Conservation (phyloP, 768 basidiomycete species). For the Tephrocybe sp. region DNA sequence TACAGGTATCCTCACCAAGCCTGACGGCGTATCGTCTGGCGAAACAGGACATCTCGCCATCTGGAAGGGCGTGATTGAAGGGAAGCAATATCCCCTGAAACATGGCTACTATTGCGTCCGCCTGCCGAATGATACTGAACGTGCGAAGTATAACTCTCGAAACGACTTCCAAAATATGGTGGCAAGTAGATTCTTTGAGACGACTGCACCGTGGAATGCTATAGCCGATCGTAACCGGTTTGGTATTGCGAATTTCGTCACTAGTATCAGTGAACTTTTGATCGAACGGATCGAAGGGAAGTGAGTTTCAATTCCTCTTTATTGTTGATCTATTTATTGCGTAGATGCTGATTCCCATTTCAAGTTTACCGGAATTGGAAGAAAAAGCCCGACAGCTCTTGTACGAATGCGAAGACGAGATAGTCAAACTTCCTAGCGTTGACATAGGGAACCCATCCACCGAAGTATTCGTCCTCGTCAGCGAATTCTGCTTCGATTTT, state of each 20-base stretch:
- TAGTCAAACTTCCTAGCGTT: conserved; percentile 39
- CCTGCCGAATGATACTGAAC: conserved; percentile 58
- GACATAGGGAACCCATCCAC: conserved; percentile 38
- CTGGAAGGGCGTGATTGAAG: conserved; percentile 56
- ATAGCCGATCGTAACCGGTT: conserved; percentile 46
- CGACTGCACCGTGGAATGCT: conserved; percentile 49
- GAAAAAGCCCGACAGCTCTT: conserved; percentile 40
- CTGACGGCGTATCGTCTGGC: conserved; percentile 50
- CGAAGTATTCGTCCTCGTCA: conserved; percentile 44
- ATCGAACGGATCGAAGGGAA: conserved; percentile 48
- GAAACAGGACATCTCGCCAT: conserved; percentile 33
- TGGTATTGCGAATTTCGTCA: conserved; percentile 53
- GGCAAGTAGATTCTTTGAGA: conserved; percentile 44
- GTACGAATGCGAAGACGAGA: conserved; percentile 25
- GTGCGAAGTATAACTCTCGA: conserved; percentile 34
- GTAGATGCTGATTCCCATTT: background rate
- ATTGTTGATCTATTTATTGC: background rate
- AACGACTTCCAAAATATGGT: conserved; percentile 36
- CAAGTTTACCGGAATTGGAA: conserved; percentile 39
- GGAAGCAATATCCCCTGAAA: conserved; percentile 39
- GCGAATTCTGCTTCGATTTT: conserved; percentile 41
- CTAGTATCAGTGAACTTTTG: conserved; percentile 49
- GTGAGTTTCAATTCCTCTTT: conserved; percentile 32
- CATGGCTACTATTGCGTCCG: conserved; percentile 69
- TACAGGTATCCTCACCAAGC: conserved; percentile 68